Evolutionary conservation across 345 rosid genomes (phyloP).

Genomic region (Zanthoxylum bungeanum): DNA sequence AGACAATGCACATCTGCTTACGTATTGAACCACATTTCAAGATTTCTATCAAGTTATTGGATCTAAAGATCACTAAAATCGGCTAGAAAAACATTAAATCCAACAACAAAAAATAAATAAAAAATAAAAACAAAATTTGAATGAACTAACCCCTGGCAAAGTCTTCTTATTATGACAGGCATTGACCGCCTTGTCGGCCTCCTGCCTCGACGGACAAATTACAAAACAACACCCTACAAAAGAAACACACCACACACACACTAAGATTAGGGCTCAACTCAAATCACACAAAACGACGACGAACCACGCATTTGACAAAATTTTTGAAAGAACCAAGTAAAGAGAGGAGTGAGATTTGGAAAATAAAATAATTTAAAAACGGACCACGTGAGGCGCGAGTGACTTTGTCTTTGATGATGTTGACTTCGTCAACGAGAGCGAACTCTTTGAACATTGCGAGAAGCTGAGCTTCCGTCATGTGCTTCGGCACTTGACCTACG

Average conservation of each 20-base stretch:
- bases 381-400: constrained; percentile 91
- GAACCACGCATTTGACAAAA: constrained; percentile 24
- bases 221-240: constrained; percentile 90
- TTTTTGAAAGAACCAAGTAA: not conserved
- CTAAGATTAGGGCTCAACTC: constrained; percentile 67
- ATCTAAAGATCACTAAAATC: constrained; percentile 15
- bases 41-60: not conserved
- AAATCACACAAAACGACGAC: constrained; percentile 20
- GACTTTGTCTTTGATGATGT: constrained; percentile 91
- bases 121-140: no score
- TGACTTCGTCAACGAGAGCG: constrained; percentile 93
- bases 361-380: not conserved
- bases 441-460: constrained; percentile 83
- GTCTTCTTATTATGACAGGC: constrained; percentile 96
- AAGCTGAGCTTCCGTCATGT: constrained; percentile 92
- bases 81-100: constrained; percentile 4
- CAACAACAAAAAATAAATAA: not conserved
- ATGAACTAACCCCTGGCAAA: constrained; percentile 81
- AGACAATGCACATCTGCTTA: not conserved
- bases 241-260: not conserved
- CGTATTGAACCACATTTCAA: not conserved
- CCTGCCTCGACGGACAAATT: constrained; percentile 87
- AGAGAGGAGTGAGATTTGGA: no score
- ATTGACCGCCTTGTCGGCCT: constrained; percentile 95
- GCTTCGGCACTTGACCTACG: constrained; percentile 98